Conservation (phyloP, 148 eudicot genomes). For the Amaranthus hypochondriacus region DNA sequence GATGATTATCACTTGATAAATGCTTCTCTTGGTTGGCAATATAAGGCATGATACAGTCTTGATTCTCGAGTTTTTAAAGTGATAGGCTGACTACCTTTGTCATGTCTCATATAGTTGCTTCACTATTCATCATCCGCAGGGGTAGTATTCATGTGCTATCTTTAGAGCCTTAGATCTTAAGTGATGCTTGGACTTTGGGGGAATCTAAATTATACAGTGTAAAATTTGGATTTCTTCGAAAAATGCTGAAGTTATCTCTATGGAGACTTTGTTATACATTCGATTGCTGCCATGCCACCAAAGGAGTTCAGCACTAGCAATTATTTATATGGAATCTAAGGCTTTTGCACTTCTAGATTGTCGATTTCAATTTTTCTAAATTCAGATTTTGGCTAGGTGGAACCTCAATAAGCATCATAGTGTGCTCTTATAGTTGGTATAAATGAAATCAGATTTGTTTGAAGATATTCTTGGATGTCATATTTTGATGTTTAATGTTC, state of each 20-base stretch:
- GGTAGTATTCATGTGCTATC: conserved; percentile 3
- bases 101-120: not conserved
- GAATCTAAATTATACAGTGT: not conserved
- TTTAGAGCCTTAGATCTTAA: not conserved
- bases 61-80: not conserved
- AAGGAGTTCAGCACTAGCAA: not conserved
- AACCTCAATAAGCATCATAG: not conserved
- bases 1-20: not conserved
- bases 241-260: not conserved
- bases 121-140: not conserved
- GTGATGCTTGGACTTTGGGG: not conserved
- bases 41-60: not conserved
- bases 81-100: not conserved
- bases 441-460: not conserved
- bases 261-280: not conserved
- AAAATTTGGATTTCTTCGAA: not conserved
- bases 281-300: not conserved
- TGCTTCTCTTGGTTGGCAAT: no score
- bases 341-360: not conserved
- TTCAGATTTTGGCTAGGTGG: not conserved
- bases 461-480: not conserved
- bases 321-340: not conserved
- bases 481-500: conserved; percentile 3
- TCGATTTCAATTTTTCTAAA: not conserved
- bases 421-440: not conserved